Base-by-base conservation (phyloP, 2,329 filamentous ascomycete genomes). In the Diplodia mutila region DNA sequence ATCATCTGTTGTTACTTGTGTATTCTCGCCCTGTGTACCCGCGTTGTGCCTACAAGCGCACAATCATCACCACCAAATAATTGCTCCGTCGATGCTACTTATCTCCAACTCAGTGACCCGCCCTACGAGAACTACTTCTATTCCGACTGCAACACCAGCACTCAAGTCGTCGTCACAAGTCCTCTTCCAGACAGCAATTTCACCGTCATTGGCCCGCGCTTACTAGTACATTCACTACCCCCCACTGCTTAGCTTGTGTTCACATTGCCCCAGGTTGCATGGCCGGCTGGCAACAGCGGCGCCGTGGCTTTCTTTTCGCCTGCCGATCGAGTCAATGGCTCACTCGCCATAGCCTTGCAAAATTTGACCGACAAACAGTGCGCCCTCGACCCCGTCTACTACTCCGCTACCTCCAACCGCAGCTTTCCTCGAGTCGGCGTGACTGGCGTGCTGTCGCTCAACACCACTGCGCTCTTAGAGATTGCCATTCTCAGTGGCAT, bases 121-220 rank as follows among this genome's bases (percentile, higher is more conserved):
- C 87, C 87, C 0, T 89, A 89, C 69, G 81, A 87, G 48, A 89
- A 90, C 72, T 89, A 87, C 76, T 89, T 90, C 77, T 87, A 88
- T 70, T 89, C 87, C 0, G 87, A 90, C 72, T 90, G 87, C 74
- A 82, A 88, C 69, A 81, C 83, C 1, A 83, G 85, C 39, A 82
- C 83, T 5, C 88, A 90, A 70, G 85, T 87, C 0, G 84, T 90
- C 0, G 78, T 90, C 0, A 90, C 87, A 0, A 88, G 82, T 68
- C 87, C 88, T 16, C 75, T 84, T 0, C 72, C 80, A 1, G 80
- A 83, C 18, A 87, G 84, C 67, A 82, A 89, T 70, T 76, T 88
- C 1, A 82, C 79, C 1, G 78, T 87, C 39, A 85, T 89, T 68
- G 80, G 82, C 0, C 87, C 87, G 9, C 81, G 88, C n/a, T 75